Evolutionary conservation across 2,329 filamentous ascomycete genomes (phyloP).

Genomic region (Aureobasidium sp.): DNA sequence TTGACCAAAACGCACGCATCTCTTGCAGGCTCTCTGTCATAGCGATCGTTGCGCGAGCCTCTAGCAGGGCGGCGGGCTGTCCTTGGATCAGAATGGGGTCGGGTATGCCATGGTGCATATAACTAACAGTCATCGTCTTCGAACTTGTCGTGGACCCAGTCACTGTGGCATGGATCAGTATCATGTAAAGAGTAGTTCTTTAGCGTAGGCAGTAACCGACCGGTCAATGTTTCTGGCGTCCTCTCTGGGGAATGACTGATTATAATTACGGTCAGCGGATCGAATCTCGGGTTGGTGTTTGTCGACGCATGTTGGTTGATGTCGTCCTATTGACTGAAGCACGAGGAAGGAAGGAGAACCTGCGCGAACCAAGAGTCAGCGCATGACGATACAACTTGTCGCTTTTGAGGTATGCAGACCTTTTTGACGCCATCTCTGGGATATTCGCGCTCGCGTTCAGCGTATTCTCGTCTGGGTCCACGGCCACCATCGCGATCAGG

Average conservation of each 20-base stretch:
- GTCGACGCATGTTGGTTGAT: constrained; percentile 15
- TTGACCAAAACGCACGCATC: constrained; percentile 15
- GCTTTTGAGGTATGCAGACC: constrained; percentile 41
- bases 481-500: constrained; percentile 17
- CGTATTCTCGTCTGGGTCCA: constrained; percentile 32
- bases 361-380: constrained; percentile 11
- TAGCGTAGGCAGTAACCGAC: constrained; percentile 38
- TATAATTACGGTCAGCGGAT: constrained; percentile 29
- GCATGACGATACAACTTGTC: neutral
- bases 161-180: constrained; percentile 41
- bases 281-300: constrained; percentile 4
- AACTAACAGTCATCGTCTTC: constrained; percentile 57
- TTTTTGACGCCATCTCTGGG: constrained; percentile 86
- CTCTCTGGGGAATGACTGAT: constrained; percentile 36
- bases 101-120: neutral
- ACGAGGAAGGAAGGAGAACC: constrained; percentile 18
- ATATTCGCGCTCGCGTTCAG: constrained; percentile 43
- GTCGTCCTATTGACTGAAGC: constrained; percentile 19
- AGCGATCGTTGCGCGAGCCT: constrained; percentile 10
- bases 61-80: constrained; percentile 17
- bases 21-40: constrained; percentile 23
- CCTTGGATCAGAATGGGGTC: constrained; percentile 4
- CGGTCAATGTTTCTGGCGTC: constrained; percentile 59
- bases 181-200: neutral
- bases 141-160: constrained; percentile 92